These are phyloP conservation scores for Triadica sebifera DNA, from an alignment of 345 rosid species.

Conservation along the genomic window DNA sequence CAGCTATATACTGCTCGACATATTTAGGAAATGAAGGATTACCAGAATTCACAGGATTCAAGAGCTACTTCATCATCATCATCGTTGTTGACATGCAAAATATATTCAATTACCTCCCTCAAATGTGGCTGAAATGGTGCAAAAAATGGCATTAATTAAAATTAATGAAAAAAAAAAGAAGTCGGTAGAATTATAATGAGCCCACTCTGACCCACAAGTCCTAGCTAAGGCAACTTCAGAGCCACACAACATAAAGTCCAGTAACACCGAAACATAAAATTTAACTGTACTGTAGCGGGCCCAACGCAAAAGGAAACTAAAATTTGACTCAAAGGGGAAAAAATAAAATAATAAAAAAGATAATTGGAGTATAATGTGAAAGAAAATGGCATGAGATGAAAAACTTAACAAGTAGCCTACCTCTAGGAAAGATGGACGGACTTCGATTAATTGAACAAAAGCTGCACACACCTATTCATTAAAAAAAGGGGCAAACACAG, in stretches of 20 bases:
- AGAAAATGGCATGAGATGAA: no score
- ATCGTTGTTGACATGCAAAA: slow-evolving; percentile 90
- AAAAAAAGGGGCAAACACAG: background rate
- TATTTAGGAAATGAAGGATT: slow-evolving; percentile 25
- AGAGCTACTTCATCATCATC: slow-evolving; percentile 90
- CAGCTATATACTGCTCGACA: slow-evolving; percentile 11
- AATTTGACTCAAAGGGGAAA: background rate
- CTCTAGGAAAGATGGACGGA: no score
- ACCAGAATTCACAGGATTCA: slow-evolving; percentile 99
- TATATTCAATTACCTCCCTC: slow-evolving; percentile 74
- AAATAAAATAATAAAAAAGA: no score
- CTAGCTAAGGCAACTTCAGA: background rate
- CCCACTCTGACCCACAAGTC: background rate
- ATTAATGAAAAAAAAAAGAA: background rate
- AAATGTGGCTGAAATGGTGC: slow-evolving; percentile 62
- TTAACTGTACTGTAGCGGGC: background rate
- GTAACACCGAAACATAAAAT: background rate
- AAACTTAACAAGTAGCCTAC: no score
- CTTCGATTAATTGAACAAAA: slow-evolving; percentile 83
- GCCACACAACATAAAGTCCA: background rate
- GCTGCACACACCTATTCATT: slow-evolving; percentile 86
- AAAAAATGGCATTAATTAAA: slow-evolving; percentile 4
- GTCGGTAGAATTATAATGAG: background rate
- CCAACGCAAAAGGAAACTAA: background rate
- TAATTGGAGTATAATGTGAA: no score